phyloP scores from a whole-genome alignment of 1,284 basidiomycete genomes.

The Ceratobasidium sp. region DNA sequence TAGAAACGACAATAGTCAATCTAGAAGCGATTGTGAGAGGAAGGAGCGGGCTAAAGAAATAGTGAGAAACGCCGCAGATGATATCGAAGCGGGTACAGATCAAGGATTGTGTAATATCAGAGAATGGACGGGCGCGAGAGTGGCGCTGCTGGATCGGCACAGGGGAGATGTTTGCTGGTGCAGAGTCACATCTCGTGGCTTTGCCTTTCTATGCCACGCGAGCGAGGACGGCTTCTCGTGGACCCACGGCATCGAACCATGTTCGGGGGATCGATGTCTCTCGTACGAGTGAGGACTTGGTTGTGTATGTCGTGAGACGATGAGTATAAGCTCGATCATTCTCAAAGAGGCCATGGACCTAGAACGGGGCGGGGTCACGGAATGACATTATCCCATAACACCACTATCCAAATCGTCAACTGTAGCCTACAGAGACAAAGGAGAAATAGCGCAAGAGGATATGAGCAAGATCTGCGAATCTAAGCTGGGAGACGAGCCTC shows the following conservation, averaged over 20 bases:
- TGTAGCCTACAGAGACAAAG: slow-evolving; percentile 32
- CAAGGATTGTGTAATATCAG: slow-evolving; percentile 34
- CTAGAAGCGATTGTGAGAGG: not conserved
- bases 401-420: slow-evolving; percentile 19
- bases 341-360: slow-evolving; percentile 14
- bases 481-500: slow-evolving; percentile 32
- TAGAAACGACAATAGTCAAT: not conserved
- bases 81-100: slow-evolving; percentile 28
- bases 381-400: slow-evolving; percentile 35
- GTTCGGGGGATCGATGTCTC: slow-evolving; percentile 16
- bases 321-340: slow-evolving; percentile 2
- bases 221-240: slow-evolving; percentile 25
- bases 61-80: slow-evolving; percentile 14
- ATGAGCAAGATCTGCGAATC: slow-evolving; percentile 35
- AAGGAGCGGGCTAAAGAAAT: slow-evolving; percentile 6
- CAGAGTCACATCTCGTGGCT: slow-evolving; percentile 41
- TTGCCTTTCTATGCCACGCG: slow-evolving; percentile 42
- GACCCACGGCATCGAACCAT: slow-evolving; percentile 36
- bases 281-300: slow-evolving; percentile 35
- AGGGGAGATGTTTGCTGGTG: slow-evolving; percentile 26
- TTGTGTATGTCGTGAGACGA: slow-evolving; percentile 24
- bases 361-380: slow-evolving; percentile 29
- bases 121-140: slow-evolving; percentile 8
- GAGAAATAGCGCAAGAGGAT: slow-evolving; percentile 18
- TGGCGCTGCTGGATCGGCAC: slow-evolving; percentile 22